Percentiles rank a stretch among this genome's conserved stretches.
Evolutionary conservation across 1,284 basidiomycete genomes (phyloP).

Genomic region (Fomitopsis palustris): DNA sequence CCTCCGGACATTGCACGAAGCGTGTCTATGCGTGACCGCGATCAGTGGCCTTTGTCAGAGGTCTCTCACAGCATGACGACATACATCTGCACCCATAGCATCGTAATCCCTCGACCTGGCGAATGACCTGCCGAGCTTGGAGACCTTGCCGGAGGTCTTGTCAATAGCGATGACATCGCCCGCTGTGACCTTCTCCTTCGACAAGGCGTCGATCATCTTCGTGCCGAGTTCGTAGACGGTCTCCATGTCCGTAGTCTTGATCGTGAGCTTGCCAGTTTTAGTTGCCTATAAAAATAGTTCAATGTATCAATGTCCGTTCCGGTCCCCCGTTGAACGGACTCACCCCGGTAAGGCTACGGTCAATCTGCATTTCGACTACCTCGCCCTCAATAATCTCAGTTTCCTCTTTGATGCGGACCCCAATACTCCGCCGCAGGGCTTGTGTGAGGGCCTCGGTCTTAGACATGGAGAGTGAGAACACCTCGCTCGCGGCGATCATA

Average conservation of each 20-base stretch:
- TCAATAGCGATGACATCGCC: slow-evolving; percentile 97
- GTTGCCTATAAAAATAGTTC: slow-evolving; percentile 63
- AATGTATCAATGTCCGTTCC: background rate
- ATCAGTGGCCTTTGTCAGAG: slow-evolving; percentile 5
- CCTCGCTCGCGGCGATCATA: slow-evolving; percentile 95
- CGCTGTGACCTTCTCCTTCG: slow-evolving; percentile 95
- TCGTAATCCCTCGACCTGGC: slow-evolving; percentile 97
- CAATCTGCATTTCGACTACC: slow-evolving; percentile 98
- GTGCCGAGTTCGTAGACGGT: slow-evolving; percentile 98
- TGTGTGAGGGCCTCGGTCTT: slow-evolving; percentile 98
- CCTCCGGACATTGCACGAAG: slow-evolving; percentile 97
- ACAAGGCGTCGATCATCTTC: slow-evolving; percentile 98
- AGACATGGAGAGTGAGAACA: slow-evolving; percentile 96
- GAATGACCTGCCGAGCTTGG: slow-evolving; percentile 94
- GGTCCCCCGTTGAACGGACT: slow-evolving; percentile 29
- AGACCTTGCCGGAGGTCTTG: slow-evolving; percentile 96
- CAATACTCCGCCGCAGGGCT: slow-evolving; percentile 93
- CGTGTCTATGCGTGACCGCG: slow-evolving; percentile 65
- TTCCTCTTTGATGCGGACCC: slow-evolving; percentile 97
- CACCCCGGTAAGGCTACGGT: slow-evolving; percentile 94
- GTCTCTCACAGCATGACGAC: slow-evolving; percentile 1
- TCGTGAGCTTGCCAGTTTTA: slow-evolving; percentile 96
- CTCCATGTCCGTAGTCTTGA: slow-evolving; percentile 99
- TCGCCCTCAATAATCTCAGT: slow-evolving; percentile 97
- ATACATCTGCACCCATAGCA: slow-evolving; percentile 96